Evolutionary conservation across 2,329 filamentous ascomycete species (phyloP).

Genomic region (Aspergillus versicolor): DNA sequence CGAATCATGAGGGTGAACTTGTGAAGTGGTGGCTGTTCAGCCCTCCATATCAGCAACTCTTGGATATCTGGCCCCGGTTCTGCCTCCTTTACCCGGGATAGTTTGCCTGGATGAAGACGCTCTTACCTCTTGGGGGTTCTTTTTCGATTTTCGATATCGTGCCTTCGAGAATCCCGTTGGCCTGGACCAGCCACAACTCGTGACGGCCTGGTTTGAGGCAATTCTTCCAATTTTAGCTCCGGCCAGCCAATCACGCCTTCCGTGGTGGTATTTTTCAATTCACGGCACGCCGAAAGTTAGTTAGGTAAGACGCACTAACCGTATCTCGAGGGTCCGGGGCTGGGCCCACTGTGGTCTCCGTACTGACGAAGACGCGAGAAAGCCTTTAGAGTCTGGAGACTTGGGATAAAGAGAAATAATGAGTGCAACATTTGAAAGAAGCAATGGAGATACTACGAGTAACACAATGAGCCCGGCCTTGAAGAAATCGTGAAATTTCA

Average conservation of each 20-base stretch:
- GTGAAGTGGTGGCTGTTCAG: constrained; percentile 5
- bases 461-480: not conserved
- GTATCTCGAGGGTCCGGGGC: not conserved
- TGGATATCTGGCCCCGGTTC: not conserved
- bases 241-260: constrained; percentile 16
- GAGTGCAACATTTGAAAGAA: not conserved
- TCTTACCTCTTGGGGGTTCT: not conserved
- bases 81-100: not conserved
- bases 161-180: not conserved
- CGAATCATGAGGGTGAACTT: constrained; percentile 3
- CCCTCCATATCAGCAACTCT: not conserved
- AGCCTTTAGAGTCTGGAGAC: not conserved
- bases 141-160: not conserved
- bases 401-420: not conserved
- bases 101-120: not conserved
- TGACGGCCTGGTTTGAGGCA: constrained; percentile 13
- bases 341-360: not conserved
- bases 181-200: not conserved
- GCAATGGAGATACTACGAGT: not conserved
- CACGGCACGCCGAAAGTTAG: constrained; percentile 5
- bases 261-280: constrained; percentile 19
- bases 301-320: constrained; percentile 7
- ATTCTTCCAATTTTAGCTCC: constrained; percentile 22
- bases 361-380: not conserved
- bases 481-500: constrained; percentile 9